Conservation (phyloP, 2,329 filamentous ascomycete species). For the Aspergillus candidus region DNA sequence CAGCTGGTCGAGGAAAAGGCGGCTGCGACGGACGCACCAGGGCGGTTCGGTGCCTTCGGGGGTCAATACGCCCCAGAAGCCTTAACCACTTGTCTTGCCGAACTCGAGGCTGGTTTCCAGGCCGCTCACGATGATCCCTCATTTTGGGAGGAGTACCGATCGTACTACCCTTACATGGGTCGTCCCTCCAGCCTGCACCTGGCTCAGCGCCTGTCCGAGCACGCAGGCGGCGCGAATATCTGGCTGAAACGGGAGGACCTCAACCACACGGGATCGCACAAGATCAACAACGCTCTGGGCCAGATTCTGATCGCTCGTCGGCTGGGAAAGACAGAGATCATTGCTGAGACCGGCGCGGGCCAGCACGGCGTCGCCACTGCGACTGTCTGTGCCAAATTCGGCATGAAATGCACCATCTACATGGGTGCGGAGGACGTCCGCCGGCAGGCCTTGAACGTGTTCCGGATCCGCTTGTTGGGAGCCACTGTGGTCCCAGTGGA, state of each 20-base stretch:
- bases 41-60: conserved; percentile 84
- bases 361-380: conserved; percentile 96
- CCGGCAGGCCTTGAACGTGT: conserved; percentile 88
- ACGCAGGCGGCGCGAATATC: conserved; percentile 86
- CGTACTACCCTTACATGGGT: conserved; percentile 91
- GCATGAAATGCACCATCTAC: conserved; percentile 93
- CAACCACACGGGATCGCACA: conserved; percentile 94
- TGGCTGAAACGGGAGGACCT: conserved; percentile 96
- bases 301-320: conserved; percentile 82
- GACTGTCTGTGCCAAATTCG: conserved; percentile 92
- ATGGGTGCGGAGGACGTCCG: conserved; percentile 97
- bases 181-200: conserved; percentile 82
- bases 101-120: conserved; percentile 84
- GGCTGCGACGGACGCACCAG: conserved; percentile 46
- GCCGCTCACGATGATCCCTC: conserved; percentile 72
- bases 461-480: conserved; percentile 89
- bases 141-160: conserved; percentile 92
- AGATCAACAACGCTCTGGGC: conserved; percentile 96
- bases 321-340: conserved; percentile 90
- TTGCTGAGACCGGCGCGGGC: conserved; percentile 91
- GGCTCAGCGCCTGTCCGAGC: conserved; percentile 74
- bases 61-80: conserved; percentile 95
- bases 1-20: conserved; percentile 20
- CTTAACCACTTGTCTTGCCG: conserved; percentile 85
- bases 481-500: conserved; percentile 86